Base-by-base conservation (phyloP, 495 filamentous ascomycete species). In the Xylaria scruposa region DNA sequence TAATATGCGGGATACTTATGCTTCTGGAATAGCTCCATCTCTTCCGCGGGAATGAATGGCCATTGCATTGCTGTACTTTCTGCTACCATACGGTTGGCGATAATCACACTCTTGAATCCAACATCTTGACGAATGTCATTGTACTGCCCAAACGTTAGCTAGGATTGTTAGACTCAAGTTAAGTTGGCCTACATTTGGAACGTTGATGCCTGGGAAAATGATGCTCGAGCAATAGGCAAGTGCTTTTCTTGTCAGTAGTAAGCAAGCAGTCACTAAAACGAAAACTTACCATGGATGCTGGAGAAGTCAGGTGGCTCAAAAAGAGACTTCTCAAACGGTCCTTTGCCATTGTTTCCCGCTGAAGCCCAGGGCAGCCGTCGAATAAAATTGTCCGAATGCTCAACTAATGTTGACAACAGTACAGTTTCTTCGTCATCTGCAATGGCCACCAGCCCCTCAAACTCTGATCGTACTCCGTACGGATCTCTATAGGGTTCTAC, bases 241-340 rank as follows among this genome's bases (percentile, higher is more conserved):
- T 13, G 70, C 70, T 71, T 58, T 31, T 19, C 24, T 58, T 15
- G 53, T 31, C 12, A 76, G 78, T 73, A 64, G 81, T 78, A 62
- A 85, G 85, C 6, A 83, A 83, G 26, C 85, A 76, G 58, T 84
- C 84, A 36, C 80, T 82, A 4, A 78, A 78, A 9, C 76, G 75
- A 66, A 83, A 84, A 40, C 86, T 81, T 12, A 69, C 70, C 87
- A 71, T 91, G 89, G 5, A 91, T 78, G 24, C 86, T 88, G 3
- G 92, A 93, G 77, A 94, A 94, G 73, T 94, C 92, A 0, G 92
- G 92, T 53, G 89, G 89, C 26, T 90, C 81, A 76, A 94, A 94
- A 64, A 86, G 87, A 72, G 91, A 89, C 75, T 93, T 93, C 76
- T 94, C 92, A 74, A 93, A 94, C 17, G 68, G 64, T 12, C 70